phyloP scores from a whole-genome alignment of 331 rosid genomes.

The Prunus yedoensis region DNA sequence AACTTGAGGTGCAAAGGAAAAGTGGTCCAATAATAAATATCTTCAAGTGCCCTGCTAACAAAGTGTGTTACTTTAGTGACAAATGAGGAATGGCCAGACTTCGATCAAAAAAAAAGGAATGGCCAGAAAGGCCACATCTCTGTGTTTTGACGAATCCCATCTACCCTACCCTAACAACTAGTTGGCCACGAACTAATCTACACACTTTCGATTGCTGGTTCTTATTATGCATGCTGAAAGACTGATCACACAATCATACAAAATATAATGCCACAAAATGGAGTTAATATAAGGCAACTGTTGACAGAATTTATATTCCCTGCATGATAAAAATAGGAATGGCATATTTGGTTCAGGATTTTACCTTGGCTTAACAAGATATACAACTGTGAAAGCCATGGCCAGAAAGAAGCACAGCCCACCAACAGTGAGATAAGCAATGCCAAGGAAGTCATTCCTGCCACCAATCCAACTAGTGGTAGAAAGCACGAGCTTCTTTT shows the following conservation, averaged over 20 bases:
- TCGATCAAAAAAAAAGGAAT: too few relatives aligned
- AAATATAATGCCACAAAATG: not conserved
- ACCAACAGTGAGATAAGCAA: constrained; percentile 89
- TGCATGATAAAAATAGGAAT: not conserved
- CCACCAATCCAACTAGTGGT: constrained; percentile 98
- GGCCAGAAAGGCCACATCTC: not conserved
- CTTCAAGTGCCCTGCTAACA: not conserved
- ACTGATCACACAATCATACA: not conserved
- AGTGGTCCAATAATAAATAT: not conserved
- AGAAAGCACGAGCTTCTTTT: constrained; percentile 90
- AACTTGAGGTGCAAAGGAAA: not conserved
- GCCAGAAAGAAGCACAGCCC: constrained; percentile 91
- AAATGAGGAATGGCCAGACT: not conserved
- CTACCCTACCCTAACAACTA: not conserved
- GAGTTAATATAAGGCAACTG: constrained; percentile 8
- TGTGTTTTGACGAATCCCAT: not conserved
- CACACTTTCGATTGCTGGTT: not conserved
- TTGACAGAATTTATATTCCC: not conserved
- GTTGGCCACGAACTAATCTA: not conserved
- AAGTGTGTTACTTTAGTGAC: not conserved
- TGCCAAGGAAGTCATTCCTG: constrained; percentile 93
- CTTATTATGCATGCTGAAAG: not conserved
- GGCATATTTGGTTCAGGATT: constrained; percentile 4
- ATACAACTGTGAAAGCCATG: constrained; percentile 74
- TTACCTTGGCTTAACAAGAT: constrained; percentile 94